Conservation (phyloP, 371 early-diverging fungal genomes). For the Mucor indicus region DNA sequence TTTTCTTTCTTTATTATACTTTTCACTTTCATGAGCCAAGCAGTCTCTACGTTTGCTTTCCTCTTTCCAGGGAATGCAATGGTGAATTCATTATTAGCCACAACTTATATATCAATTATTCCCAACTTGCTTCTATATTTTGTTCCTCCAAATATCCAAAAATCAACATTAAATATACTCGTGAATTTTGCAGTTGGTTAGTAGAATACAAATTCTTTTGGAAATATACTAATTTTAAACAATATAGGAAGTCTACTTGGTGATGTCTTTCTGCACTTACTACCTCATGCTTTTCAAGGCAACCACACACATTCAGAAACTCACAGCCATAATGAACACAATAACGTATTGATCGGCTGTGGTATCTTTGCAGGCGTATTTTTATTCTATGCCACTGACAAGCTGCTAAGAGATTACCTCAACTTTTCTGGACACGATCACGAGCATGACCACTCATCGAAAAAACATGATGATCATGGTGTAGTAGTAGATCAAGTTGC, state of each 20-base stretch:
- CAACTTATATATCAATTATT: slow-evolving; percentile 81
- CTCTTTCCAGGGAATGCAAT: slow-evolving; percentile 63
- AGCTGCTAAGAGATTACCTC: slow-evolving; percentile 72
- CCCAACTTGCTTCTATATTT: slow-evolving; percentile 81
- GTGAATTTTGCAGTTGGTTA: slow-evolving; percentile 82
- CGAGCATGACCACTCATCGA: slow-evolving; percentile 43
- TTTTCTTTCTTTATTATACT: not conserved
- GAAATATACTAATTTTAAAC: not conserved
- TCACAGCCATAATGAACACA: slow-evolving; percentile 24
- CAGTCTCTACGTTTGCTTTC: slow-evolving; percentile 9
- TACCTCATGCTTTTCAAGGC: slow-evolving; percentile 71
- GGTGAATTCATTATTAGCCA: slow-evolving; percentile 73
- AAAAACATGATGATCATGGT: slow-evolving; percentile 1
- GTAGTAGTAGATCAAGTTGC: slow-evolving; percentile 1
- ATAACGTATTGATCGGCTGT: slow-evolving; percentile 68
- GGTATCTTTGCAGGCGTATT: slow-evolving; percentile 75
- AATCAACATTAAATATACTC: slow-evolving; percentile 65
- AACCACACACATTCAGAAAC: slow-evolving; percentile 19
- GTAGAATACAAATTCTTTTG: not conserved
- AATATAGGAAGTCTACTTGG: slow-evolving; percentile 69
- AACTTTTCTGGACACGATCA: slow-evolving; percentile 59
- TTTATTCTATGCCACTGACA: slow-evolving; percentile 76
- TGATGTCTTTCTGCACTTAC: slow-evolving; percentile 84
- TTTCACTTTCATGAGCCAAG: slow-evolving; percentile 1
- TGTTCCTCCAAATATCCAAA: slow-evolving; percentile 75